Percentiles rank a stretch among this genome's conserved stretches.
These are phyloP conservation scores for Leishmania arabica DNA, from an alignment of 208 protist genomes.

Conservation along the genomic window DNA sequence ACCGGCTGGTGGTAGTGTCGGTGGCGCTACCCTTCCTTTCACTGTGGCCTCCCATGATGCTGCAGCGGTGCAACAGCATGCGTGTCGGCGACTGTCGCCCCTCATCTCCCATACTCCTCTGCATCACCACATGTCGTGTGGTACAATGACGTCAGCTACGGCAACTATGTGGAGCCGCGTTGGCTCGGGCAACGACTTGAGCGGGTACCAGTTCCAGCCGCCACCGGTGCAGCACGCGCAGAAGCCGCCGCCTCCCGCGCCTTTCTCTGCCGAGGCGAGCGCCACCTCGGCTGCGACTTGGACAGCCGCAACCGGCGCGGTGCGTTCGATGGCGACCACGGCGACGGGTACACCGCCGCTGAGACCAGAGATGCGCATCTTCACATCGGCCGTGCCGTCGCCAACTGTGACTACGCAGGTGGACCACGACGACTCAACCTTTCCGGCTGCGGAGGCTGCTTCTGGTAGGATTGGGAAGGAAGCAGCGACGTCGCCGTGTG, in stretches of 20 bases:
- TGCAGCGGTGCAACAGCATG: not conserved
- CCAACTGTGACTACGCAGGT: not conserved
- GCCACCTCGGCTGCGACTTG: not conserved
- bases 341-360: not conserved
- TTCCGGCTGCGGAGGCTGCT: not conserved
- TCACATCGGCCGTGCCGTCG: not conserved
- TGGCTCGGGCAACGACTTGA: conserved; percentile 5
- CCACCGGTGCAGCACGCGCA: not conserved
- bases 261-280: not conserved
- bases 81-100: conserved; percentile 11
- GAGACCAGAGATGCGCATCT: not conserved
- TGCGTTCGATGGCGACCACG: not conserved
- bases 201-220: not conserved
- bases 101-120: conserved; percentile 1
- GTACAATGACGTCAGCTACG: not conserved
- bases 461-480: not conserved
- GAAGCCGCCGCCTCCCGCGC: not conserved
- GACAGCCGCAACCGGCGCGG: not conserved
- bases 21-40: not conserved
- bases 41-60: not conserved
- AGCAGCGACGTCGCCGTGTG: not conserved
- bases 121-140: not conserved
- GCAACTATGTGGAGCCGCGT: not conserved
- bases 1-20: not conserved
- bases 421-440: not conserved